These are phyloP conservation scores for Blastocystis sp. DNA, from an alignment of 352 stramenopile genomes.

Conservation along the genomic window DNA sequence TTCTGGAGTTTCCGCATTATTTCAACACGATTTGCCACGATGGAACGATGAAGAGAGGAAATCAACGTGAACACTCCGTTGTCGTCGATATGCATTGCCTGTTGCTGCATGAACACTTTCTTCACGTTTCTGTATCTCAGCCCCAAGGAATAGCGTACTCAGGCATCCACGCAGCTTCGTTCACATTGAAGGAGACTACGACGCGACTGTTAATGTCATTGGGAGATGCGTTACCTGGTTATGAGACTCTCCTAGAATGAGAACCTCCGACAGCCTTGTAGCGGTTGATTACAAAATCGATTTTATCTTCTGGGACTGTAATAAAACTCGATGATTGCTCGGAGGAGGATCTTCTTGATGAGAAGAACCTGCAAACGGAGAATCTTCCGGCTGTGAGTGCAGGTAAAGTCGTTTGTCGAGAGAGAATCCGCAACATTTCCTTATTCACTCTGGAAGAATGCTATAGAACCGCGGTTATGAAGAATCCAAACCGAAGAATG, in stretches of 20 bases:
- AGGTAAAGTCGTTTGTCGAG: not conserved
- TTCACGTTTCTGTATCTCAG: not conserved
- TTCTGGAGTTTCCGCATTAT: constrained; percentile 44
- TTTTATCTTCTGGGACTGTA: constrained; percentile 26
- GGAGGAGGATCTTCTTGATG: not conserved
- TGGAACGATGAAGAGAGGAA: constrained; percentile 29
- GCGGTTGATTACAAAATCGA: constrained; percentile 38
- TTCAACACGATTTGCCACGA: constrained; percentile 44
- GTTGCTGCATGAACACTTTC: constrained; percentile 30
- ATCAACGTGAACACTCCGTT: constrained; percentile 10
- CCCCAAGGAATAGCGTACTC: not conserved
- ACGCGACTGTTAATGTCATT: not conserved
- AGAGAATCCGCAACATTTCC: constrained; percentile 4
- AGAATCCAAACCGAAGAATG: no score
- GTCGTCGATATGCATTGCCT: constrained; percentile 26
- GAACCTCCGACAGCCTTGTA: not conserved
- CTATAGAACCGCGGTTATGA: not conserved
- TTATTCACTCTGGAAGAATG: not conserved
- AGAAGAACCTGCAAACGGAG: not conserved
- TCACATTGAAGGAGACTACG: constrained; percentile 40
- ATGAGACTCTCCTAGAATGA: not conserved
- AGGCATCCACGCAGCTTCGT: constrained; percentile 29
- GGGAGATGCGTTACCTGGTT: not conserved
- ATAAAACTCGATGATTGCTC: not conserved
- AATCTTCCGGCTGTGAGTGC: not conserved